Base-by-base conservation (phyloP, 371 early-diverging fungal species). In the Basidiobolus meristosporus region DNA sequence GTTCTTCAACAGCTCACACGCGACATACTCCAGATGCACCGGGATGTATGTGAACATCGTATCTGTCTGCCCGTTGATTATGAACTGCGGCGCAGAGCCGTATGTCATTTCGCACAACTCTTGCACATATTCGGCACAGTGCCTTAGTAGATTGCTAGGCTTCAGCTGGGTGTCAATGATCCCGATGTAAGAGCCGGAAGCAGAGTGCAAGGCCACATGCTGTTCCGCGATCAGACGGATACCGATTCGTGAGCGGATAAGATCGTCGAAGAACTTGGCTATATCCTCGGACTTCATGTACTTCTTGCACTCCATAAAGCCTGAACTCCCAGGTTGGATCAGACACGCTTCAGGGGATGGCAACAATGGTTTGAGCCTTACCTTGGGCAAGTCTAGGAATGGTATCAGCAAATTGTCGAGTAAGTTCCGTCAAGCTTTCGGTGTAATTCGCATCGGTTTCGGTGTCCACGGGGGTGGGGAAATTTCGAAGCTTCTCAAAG, bases 221-320 rank as follows among this genome's bases (percentile, higher is more conserved):
- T 96, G 92, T 51, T 96, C 93, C 31, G 90, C 93, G 44, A 83
- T 78, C 36, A 85, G 60, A 36, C 97, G 81, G 48, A 90, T 83
- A n/a, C 90, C 89, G 43, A 96, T 92, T 17, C 97, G 82, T 4
- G 91, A 84, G 29, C 75, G 69, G 40, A 96, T 90, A 73, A 90
- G 78, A 6, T 75, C 79, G 45, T 92, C 85, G 41, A 96, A 56
- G 51, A 89, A 93, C 9, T 53, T 51, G 3, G 74, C 68, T 45
- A 76, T 75, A 3, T 68, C 74, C 26, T 77, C 71, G 39, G 62
- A 55, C 15, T 62, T 54, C 83, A 92, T 83, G 53, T 93, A 93
- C 48, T 76, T 76, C 51, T 80, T 77, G 54, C 82, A 85, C 52
- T 89, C 90, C 45, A 67, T 50, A 48, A 89, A 86, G 2, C 89